phyloP scores from a whole-genome alignment of 1,284 basidiomycete genomes.

The Tausonia pullulans region DNA sequence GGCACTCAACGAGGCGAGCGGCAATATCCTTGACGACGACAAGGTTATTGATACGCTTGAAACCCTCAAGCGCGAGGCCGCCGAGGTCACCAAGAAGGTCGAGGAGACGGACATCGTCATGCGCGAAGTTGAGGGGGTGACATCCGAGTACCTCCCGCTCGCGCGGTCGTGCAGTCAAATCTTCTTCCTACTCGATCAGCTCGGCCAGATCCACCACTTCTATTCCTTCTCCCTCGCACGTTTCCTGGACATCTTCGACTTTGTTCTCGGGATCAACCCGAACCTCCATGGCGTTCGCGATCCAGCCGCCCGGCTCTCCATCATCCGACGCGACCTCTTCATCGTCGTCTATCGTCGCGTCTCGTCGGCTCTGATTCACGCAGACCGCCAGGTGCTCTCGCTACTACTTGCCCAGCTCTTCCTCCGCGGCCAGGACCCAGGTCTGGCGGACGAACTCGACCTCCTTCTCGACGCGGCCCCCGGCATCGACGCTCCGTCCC shows the following conservation, averaged over 20 bases:
- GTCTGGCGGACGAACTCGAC: constrained; percentile 70
- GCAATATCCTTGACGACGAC: constrained; percentile 97
- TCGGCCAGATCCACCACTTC: constrained; percentile 91
- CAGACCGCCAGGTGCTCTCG: constrained; percentile 84
- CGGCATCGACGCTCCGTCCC: constrained; percentile 34
- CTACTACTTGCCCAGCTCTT: constrained; percentile 85
- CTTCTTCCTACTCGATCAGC: constrained; percentile 94
- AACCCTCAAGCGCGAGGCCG: constrained; percentile 92
- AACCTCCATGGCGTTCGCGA: constrained; percentile 71
- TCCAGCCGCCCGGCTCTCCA: constrained; percentile 58
- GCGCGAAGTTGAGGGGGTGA: constrained; percentile 92
- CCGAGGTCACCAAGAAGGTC: constrained; percentile 92
- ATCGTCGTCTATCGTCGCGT: constrained; percentile 79
- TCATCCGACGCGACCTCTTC: constrained; percentile 87
- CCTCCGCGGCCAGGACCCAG: constrained; percentile 59
- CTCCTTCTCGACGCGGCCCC: constrained; percentile 66
- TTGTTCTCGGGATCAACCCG: constrained; percentile 77
- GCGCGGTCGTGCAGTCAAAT: constrained; percentile 94
- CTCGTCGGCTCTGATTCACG: constrained; percentile 78
- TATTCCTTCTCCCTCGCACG: constrained; percentile 97
- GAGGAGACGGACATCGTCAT: constrained; percentile 94
- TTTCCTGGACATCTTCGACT: constrained; percentile 98
- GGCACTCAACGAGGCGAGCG: constrained; percentile 91
- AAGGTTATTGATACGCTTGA: constrained; percentile 97
- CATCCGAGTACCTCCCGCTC: constrained; percentile 83